phyloP scores from a whole-genome alignment of 148 eudicot genomes.

The Rhododendron griersonianum region DNA sequence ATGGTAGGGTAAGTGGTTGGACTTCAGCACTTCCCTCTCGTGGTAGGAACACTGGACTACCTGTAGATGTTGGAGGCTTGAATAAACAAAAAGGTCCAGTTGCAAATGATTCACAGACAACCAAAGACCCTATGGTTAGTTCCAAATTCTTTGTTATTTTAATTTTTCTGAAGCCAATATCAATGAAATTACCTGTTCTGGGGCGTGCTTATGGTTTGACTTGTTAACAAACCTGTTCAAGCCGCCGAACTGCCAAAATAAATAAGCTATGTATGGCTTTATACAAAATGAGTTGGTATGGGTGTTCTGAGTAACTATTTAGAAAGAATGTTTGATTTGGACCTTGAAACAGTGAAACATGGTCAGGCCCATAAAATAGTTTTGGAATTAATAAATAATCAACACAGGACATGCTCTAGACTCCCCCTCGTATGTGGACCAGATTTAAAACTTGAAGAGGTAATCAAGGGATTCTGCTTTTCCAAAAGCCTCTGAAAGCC shows the following conservation, averaged over 20 bases:
- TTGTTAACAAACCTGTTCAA: neutral
- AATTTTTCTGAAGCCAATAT: neutral
- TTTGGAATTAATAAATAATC: no score
- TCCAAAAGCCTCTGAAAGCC: no score
- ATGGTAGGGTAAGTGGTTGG: slow-evolving; percentile 55
- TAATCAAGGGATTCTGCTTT: no score
- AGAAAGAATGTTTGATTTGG: neutral
- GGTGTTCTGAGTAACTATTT: neutral
- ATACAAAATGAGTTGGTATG: neutral
- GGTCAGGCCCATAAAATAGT: no score
- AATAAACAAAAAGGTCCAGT: slow-evolving; percentile 58
- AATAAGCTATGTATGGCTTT: neutral
- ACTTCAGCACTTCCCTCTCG: slow-evolving; percentile 55
- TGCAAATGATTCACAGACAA: slow-evolving; percentile 38
- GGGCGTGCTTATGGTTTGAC: neutral
- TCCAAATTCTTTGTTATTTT: neutral
- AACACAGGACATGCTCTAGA: no score
- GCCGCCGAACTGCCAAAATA: neutral
- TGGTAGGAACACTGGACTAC: slow-evolving; percentile 33
- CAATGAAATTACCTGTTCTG: neutral
- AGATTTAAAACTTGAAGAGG: no score
- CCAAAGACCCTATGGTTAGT: slow-evolving; percentile 43
- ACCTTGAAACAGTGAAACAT: neutral
- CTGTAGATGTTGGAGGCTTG: slow-evolving; percentile 34
- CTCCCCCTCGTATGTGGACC: no score